Conservation (phyloP, 2,329 filamentous ascomycete genomes). For the Fusarium siculi region DNA sequence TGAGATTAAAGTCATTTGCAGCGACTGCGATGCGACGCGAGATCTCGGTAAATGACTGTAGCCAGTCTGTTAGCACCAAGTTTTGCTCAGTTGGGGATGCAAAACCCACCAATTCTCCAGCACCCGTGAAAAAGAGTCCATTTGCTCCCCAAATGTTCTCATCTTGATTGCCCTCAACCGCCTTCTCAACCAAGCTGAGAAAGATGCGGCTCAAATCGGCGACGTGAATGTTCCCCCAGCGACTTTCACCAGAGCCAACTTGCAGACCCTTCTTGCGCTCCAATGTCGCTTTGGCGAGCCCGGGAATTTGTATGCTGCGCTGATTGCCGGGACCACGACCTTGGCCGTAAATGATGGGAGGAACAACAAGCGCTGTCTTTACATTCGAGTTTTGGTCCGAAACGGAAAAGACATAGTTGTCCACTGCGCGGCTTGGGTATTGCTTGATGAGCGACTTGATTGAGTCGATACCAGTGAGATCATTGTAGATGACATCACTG, state of each 20-base stretch:
- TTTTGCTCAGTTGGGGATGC: no score
- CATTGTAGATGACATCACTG: slow-evolving; percentile 47
- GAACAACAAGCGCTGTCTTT: slow-evolving; percentile 49
- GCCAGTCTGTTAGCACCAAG: not conserved
- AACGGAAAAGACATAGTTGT: slow-evolving; percentile 49
- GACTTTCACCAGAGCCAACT: slow-evolving; percentile 47
- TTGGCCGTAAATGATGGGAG: slow-evolving; percentile 52
- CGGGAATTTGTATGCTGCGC: slow-evolving; percentile 54
- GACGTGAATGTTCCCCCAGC: slow-evolving; percentile 52
- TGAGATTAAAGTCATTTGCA: slow-evolving; percentile 39
- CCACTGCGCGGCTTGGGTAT: slow-evolving; percentile 46
- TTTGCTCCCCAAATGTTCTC: slow-evolving; percentile 49
- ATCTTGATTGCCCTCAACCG: slow-evolving; percentile 34
- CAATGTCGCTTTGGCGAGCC: slow-evolving; percentile 39
- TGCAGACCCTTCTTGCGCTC: slow-evolving; percentile 43
- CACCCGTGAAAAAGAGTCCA: slow-evolving; percentile 50
- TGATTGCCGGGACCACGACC: slow-evolving; percentile 51
- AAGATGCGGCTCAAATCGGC: slow-evolving; percentile 47
- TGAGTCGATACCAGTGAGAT: slow-evolving; percentile 43
- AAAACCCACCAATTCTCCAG: slow-evolving; percentile 43
- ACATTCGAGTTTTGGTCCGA: slow-evolving; percentile 31
- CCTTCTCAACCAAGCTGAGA: slow-evolving; percentile 46
- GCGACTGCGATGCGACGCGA: slow-evolving; percentile 40
- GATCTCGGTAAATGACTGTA: slow-evolving; percentile 44
- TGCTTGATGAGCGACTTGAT: slow-evolving; percentile 43